Percentiles rank a stretch among this genome's conserved stretches.
Conservation (phyloP, 2,329 filamentous ascomycete genomes). For the Apiospora phragmitis region DNA sequence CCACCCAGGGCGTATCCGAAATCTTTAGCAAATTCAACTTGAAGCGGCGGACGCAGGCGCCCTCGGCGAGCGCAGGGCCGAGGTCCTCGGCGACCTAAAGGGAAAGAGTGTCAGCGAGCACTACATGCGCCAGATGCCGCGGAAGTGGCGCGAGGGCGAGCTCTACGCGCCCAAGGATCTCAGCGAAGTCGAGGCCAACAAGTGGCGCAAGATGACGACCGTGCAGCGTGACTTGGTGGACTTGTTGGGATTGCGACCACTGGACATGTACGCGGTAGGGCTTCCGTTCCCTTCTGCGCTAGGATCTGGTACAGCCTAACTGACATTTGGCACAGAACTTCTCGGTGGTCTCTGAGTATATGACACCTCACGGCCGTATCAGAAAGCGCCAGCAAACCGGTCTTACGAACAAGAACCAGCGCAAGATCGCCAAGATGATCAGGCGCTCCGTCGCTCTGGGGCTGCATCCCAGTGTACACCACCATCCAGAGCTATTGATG, state of each 20-base stretch:
- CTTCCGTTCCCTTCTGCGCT: not conserved
- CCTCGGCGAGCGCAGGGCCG: constrained; percentile 26
- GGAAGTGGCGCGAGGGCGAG: constrained; percentile 76
- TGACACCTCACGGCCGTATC: constrained; percentile 83
- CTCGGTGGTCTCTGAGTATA: constrained; percentile 84
- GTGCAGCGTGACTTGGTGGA: constrained; percentile 74
- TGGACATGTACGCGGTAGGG: constrained; percentile 83
- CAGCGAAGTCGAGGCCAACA: constrained; percentile 72
- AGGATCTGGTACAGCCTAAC: not conserved
- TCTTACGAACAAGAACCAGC: constrained; percentile 84
- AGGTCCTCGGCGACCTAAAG: constrained; percentile 39
- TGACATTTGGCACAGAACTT: constrained; percentile 68
- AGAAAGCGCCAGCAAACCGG: constrained; percentile 74
- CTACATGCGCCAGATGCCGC: constrained; percentile 64
- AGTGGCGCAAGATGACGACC: constrained; percentile 66
- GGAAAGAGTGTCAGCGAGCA: constrained; percentile 46
- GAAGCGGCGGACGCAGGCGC: constrained; percentile 12
- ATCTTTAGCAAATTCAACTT: constrained; percentile 17
- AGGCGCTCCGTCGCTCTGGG: constrained; percentile 85
- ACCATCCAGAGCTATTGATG: constrained; percentile 78
- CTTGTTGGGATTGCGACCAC: constrained; percentile 73
- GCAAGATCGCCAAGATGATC: constrained; percentile 90
- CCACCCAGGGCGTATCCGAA: constrained; percentile 17
- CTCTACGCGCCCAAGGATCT: constrained; percentile 91
- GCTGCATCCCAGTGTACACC: constrained; percentile 87